Base-by-base conservation (phyloP, 2,329 filamentous ascomycete species). In the Pestalotiopsis sp. region DNA sequence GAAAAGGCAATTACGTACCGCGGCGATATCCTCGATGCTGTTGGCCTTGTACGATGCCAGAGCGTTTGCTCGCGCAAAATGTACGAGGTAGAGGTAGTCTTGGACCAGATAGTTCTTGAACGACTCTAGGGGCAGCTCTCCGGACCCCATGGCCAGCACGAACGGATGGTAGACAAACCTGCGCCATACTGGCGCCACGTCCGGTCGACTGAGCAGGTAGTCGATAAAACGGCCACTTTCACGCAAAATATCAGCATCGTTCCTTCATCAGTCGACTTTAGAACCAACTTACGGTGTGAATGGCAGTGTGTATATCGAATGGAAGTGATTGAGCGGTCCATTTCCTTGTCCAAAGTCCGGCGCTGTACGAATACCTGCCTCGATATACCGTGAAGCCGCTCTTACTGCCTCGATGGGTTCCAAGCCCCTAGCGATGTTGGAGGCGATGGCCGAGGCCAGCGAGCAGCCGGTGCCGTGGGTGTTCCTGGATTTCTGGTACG, bases 401-500 rank as follows among this genome's bases (percentile, higher is more conserved):
- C 84, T 86, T n/a, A 93, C 91, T 39, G 92, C 89, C 57, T 83
- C 78, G 1, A 85, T 79, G 1, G 92, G 83, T 5, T 84, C 80
- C 63, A 87, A 77, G 0, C 90, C 90, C 66, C 83, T 86, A 14
- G 91, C 86, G 7, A 95, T 79, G 70, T 92, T 92, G n/a, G 91
- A 91, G 1, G 92, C 90, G 74, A 95, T 92, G 3, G 92, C 92
- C 70, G 92, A 97, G 56, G 96, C 96, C 69, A 98, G 86, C 11
- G 94, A 97, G 77, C 96, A 99, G 4, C 96, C 96, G 0, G 96
- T 98, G 0, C 96, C 96, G 76, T 99, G 96, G 0, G 95, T 98
- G 76, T 95, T 95, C 69, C 85, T 91, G 9, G 92, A 94, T 11
- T 85, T 81, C 71, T 93, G 85, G 76, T 92, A 98, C 4, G 86